These are phyloP conservation scores for Apostasia ramifera DNA, from an alignment of 106 monocot genomes.

Conservation along the genomic window DNA sequence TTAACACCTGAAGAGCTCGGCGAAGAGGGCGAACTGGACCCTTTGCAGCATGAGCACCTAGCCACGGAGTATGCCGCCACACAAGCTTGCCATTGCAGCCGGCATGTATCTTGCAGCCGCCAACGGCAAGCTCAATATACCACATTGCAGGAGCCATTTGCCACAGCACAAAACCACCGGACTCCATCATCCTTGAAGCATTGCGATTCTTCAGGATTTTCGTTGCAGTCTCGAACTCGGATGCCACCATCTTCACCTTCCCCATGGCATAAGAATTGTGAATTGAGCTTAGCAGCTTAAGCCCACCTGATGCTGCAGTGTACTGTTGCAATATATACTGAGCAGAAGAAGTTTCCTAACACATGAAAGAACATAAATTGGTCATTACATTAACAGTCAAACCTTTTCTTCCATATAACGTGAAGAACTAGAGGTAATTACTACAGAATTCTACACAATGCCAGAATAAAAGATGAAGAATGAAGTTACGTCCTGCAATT, in stretches of 20 bases:
- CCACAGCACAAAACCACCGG: slow-evolving; percentile 63
- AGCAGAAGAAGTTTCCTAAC: slow-evolving; percentile 47
- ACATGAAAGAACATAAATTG: not conserved
- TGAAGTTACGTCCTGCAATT: not conserved
- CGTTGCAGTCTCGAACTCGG: slow-evolving; percentile 40
- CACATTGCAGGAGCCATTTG: slow-evolving; percentile 69
- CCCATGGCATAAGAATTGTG: slow-evolving; percentile 53
- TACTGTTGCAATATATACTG: slow-evolving; percentile 75
- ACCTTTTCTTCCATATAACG: not conserved
- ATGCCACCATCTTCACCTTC: slow-evolving; percentile 43
- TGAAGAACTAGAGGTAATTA: not conserved
- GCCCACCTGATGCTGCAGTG: slow-evolving; percentile 41
- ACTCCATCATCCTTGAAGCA: slow-evolving; percentile 16
- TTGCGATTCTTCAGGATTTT: slow-evolving; percentile 36
- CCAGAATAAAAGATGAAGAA: not conserved
- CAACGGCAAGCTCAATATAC: slow-evolving; percentile 61
- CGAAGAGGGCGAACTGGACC: slow-evolving; percentile 57
- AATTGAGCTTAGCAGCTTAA: slow-evolving; percentile 47
- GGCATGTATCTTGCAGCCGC: slow-evolving; percentile 49
- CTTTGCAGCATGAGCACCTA: slow-evolving; percentile 49
- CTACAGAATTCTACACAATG: not conserved
- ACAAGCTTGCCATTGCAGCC: slow-evolving; percentile 58
- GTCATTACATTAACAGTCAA: not conserved
- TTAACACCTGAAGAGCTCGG: slow-evolving; percentile 50
- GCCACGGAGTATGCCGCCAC: slow-evolving; percentile 65